These are phyloP conservation scores for Funneliformis caledonium DNA, from an alignment of 371 early-diverging fungal genomes.

Conservation along the genomic window DNA sequence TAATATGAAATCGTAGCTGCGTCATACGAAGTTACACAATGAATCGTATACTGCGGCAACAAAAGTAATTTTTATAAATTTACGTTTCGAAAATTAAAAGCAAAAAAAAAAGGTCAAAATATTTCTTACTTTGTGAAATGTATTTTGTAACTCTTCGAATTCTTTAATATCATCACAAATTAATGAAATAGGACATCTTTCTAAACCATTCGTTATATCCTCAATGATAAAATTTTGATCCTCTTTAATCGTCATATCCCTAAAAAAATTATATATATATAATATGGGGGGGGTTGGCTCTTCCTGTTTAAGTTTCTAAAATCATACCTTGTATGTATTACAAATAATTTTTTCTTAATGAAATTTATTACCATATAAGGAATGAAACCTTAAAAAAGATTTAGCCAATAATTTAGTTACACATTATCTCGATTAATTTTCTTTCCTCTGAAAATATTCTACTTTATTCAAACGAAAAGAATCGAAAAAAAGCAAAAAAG, in stretches of 20 bases:
- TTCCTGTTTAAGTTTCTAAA: neutral
- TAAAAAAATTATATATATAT: too few relatives aligned
- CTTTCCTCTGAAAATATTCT: neutral
- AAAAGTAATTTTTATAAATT: neutral
- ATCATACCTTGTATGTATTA: neutral
- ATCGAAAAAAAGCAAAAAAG: too few relatives aligned
- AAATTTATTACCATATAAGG: too few relatives aligned
- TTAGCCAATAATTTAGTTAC: neutral
- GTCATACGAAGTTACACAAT: neutral
- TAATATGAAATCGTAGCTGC: constrained; percentile 5
- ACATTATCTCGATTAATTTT: neutral
- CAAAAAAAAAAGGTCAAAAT: neutral
- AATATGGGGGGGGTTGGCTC: too few relatives aligned
- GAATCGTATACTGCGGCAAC: neutral
- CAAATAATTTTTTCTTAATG: too few relatives aligned
- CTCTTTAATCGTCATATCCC: neutral
- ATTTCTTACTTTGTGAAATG: neutral
- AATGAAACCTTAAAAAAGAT: too few relatives aligned
- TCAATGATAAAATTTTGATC: constrained; percentile 5
- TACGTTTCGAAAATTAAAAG: neutral
- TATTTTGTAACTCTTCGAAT: neutral
- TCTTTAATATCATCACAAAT: constrained; percentile 26
- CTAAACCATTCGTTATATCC: constrained; percentile 27
- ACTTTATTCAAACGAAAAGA: neutral
- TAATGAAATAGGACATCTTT: constrained; percentile 21